Base-by-base conservation (phyloP, 441 rosid genomes). In the Sinapis alba region DNA sequence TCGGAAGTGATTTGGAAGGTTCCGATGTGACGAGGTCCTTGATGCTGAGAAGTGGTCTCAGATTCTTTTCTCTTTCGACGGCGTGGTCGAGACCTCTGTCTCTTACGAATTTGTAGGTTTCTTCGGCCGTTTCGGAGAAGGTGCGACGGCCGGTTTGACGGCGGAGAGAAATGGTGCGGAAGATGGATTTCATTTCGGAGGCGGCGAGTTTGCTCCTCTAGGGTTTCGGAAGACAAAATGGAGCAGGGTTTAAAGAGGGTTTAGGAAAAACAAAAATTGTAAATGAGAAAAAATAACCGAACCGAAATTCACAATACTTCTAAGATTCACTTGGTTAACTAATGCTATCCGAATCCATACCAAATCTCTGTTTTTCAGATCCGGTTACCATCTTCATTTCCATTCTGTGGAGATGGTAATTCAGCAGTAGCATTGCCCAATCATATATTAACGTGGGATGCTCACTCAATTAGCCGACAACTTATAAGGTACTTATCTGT, bases 11-110 rank as follows among this genome's bases (percentile, higher is more conserved):
- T 71, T 87, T 92, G 3, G 97, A 71, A 3, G 99, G 99, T 79
- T 95, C 98, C 50, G 84, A 82, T 78, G 85, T 91, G 75, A 95
- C 80, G 10, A 95, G 83, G 90, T 89, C 82, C 65, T 95, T 95
- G 76, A 91, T 78, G 80, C 79, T 74, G 68, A 92, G 73, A 26
- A 95, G 75, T 0, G 97, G 89, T 20, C 80, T 84, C 43, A 95
- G 88, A 78, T 92, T 90, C 75, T 87, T 90, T 67, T 90, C 97
- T 58, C 93, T 82, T 79, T 87, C 94, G 12, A 90, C 97, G 0
- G 86, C 93, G 83, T 92, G 98, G 83, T 92, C 96, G 16, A 92
- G 90, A 16, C 98, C 99, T 26, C 97, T 85, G 90, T 95, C 98
- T 58, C 93, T 87, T 3, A 86, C 83, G 80, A 80, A 84, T 77